These are phyloP conservation scores for Teratosphaeria zuluensis DNA, from an alignment of 2,329 filamentous ascomycete species.

Conservation along the genomic window DNA sequence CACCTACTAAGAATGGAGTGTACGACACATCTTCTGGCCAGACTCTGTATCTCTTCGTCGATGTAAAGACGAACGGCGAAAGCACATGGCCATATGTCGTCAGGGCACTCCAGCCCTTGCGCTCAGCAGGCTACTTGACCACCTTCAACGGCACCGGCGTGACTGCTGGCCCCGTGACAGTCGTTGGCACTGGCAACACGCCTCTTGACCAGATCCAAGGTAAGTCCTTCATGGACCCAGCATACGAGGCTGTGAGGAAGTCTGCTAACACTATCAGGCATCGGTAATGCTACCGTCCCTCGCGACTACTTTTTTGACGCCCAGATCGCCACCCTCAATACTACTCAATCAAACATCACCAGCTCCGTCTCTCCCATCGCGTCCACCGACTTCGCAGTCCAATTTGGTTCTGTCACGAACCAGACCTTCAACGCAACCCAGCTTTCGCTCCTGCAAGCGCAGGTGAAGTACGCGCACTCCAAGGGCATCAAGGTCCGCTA, in stretches of 20 bases:
- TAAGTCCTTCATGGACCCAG: neutral
- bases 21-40: conserved; percentile 48
- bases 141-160: conserved; percentile 39
- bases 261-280: neutral
- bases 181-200: conserved; percentile 43
- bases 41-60: conserved; percentile 56
- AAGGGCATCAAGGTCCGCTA: conserved; percentile 52
- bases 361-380: conserved; percentile 44
- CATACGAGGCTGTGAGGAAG: no score
- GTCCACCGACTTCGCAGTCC: conserved; percentile 39
- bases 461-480: conserved; percentile 44
- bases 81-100: conserved; percentile 49
- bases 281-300: neutral
- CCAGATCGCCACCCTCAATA: conserved; percentile 37
- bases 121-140: conserved; percentile 44
- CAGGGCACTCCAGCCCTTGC: conserved; percentile 47
- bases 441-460: conserved; percentile 39
- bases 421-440: conserved; percentile 38
- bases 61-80: conserved; percentile 50
- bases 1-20: conserved; percentile 47
- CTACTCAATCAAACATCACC: conserved; percentile 37
- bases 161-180: conserved; percentile 44
- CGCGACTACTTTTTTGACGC: conserved; percentile 51
- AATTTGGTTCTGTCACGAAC: conserved; percentile 30
- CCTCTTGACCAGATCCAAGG: conserved; percentile 7